Evolutionary conservation across 805 yeast genomes (phyloP), one percentile per base, ranked within the genome.

Genomic region (Candida glaebosa): DNA sequence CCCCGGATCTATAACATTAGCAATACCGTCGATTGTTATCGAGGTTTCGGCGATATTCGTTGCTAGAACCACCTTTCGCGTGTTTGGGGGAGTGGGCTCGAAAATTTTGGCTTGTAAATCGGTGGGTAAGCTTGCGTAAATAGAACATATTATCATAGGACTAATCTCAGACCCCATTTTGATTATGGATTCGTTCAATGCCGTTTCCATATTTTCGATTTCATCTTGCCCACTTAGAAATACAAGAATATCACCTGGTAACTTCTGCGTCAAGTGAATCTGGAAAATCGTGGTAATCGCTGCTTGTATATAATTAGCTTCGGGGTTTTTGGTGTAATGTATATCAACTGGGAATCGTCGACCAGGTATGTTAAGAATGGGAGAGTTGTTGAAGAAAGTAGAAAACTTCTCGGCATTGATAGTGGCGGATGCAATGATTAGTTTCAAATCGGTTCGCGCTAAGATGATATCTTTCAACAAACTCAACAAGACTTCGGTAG

Each of bases 161-260:
- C 70, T 76, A 49, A 81, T 74, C 41, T 71, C 73, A 2, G 73
- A 58, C 0, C 90, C 90, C 17, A 90, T 56, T 49, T 78, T 82
- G 5, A 62, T 63, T 34, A 78, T 66, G 0, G 91, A 82, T n/a
- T 84, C 90, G 4, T 71, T 61, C 16, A 90, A 58, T 37, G 77
- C 79, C 40, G 85, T 91, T 35, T 82, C 87, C 75, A 83, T 75
- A 2, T 79, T 71, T 52, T 93, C 98, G 44, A 93, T 93, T 54
- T 91, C 99, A 42, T 91, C 98, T 59, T 93, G 98, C 30, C 99
- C 99, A 0, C 98, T 93, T 38, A 91, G 63, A 59, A 91, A 91
- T 1, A 91, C 95, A 20, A 93, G 65, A 12, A 91, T 86, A 58
- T 93, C 99, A 3, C 96, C 96, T 0, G 80, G 76, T 2, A 75